Evolutionary conservation across 192 early-diverging fungal species (phyloP), one percentile per base, ranked within the genome.

Genomic region (Backusella liffmaniae): DNA sequence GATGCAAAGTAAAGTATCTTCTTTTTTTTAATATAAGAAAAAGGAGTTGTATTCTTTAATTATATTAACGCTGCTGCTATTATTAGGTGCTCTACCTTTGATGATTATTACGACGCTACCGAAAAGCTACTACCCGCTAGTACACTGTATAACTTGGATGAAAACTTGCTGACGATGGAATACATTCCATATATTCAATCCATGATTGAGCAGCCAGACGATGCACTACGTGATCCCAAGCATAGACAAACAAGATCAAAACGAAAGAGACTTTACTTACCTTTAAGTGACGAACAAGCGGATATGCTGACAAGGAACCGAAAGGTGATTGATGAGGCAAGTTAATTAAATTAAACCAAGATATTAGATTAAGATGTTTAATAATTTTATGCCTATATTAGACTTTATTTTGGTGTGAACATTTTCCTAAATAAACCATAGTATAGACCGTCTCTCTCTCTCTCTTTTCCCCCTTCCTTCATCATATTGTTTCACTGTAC

Each of bases 1-100:
- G 70, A 71, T 44, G 12, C 70, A 44, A 71, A 32, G 70, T 71
- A 49, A 44, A 18, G 13, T 41, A 69, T 68, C n/a, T n/a, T n/a
- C n/a, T n/a, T n/a, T 32, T 26, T 21, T 21, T 6, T 12, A n/a
- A 51, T 12, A 18, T 16, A 6, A 16, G 16, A 16, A 46, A 46
- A 4, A 18, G 16, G 18, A 51, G 46, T 15, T 12, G 18, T 53
- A 3, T 44, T 13, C 42, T 44, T 44, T 16, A 16, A 18, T 44
- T 16, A 16, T 44, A 44, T 44, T 44, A 18, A 44, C 5, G 37
- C 9, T 10, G 9, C 37, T 44, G 15, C 4, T 36, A 68, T 66
- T 29, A 32, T 18, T 46, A 71, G 70, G 16, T 44, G 39, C 5
- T 1, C 29, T 49, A 18, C 23, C 9, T 71, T 49, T 49, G 39